Evolutionary conservation across 116 monocot species (phyloP), one percentile per base, ranked within the genome.

Genomic region (Papilionanthe hybrid): DNA sequence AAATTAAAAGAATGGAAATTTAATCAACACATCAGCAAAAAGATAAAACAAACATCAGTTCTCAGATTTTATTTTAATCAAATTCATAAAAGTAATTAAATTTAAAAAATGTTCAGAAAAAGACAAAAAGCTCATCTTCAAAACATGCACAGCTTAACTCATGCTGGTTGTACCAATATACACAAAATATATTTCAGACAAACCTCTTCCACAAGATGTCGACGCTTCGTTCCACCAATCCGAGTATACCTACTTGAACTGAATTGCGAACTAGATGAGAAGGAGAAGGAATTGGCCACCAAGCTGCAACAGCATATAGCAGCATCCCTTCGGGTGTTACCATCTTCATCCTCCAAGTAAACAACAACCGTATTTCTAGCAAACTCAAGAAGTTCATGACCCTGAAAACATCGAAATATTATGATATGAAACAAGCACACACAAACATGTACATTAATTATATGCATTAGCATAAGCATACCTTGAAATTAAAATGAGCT

Each of bases 331-430:
- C 97, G 82, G 25, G 94, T 97, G 67, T 83, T 84, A 77, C 92
- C 87, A 88, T 97, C 97, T 73, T 94, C 94, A 88, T 97, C 97
- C 76, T 97, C 97, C 82, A 97, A 83, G 86, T 94, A 97, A 76
- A 85, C 71, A 77, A 97, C 88, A 80, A 92, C 97, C 79, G 92
- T 87, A 80, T 90, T 92, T 90, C 92, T 87, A 72, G 94, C 91
- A 88, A 97, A 97, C 60, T 88, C 89, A 27, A 97, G 89, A 81
- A 97, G 92, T 72, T 94, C 97, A 85, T 97, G 88, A 79, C 94
- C 97, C 97, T 97, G 86, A 65, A 83, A 47, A 79, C 60, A 85
- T 5, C 22, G 65, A 55, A 41, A 7, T 50, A 77, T 77, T 29
- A 80, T 72, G 23, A 72, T 74, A 43, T 23, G 8, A 53, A 45